These are phyloP conservation scores for Barnettozyma vustinii DNA, from an alignment of 805 yeast species.

Conservation along the genomic window DNA sequence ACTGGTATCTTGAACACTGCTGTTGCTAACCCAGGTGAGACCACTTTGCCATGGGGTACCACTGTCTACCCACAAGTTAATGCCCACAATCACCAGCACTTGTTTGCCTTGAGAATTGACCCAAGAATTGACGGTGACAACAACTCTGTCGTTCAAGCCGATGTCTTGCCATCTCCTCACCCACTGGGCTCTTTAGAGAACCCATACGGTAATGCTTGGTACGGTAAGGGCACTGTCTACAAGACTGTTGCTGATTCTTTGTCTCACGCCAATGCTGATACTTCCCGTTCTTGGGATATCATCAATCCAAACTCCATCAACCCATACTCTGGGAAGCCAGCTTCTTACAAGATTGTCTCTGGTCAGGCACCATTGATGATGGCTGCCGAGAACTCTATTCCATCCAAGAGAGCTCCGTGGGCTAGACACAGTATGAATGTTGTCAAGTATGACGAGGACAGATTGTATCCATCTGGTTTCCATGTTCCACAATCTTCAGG, in stretches of 20 bases:
- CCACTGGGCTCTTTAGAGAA: conserved; percentile 65
- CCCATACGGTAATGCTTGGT: conserved; percentile 75
- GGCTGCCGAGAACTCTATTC: conserved; percentile 70
- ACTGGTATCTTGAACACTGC: conserved; percentile 81
- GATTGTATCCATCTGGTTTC: conserved; percentile 77
- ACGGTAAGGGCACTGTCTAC: conserved; percentile 57
- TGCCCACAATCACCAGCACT: conserved; percentile 85
- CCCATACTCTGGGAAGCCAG: conserved; percentile 69
- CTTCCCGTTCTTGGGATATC: conserved; percentile 73
- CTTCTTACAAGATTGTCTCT: conserved; percentile 72
- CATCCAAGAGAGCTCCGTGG: conserved; percentile 80
- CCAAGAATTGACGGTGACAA: conserved; percentile 79
- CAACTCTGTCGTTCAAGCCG: conserved; percentile 66
- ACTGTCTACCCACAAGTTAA: conserved; percentile 73
- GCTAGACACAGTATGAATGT: conserved; percentile 63
- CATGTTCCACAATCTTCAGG: conserved; percentile 73
- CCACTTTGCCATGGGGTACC: conserved; percentile 73
- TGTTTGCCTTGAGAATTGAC: conserved; percentile 71
- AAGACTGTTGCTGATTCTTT: conserved; percentile 64
- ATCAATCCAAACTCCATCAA: conserved; percentile 66
- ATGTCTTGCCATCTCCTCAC: conserved; percentile 53
- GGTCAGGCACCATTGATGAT: conserved; percentile 67
- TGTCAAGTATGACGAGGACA: conserved; percentile 66
- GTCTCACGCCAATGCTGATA: conserved; percentile 53
- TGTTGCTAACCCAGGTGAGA: conserved; percentile 58